Percentiles rank a stretch among this genome's conserved stretches.
These are phyloP conservation scores for Ceratobasidium sp. DNA, from an alignment of 1,284 basidiomycete species.

Conservation along the genomic window DNA sequence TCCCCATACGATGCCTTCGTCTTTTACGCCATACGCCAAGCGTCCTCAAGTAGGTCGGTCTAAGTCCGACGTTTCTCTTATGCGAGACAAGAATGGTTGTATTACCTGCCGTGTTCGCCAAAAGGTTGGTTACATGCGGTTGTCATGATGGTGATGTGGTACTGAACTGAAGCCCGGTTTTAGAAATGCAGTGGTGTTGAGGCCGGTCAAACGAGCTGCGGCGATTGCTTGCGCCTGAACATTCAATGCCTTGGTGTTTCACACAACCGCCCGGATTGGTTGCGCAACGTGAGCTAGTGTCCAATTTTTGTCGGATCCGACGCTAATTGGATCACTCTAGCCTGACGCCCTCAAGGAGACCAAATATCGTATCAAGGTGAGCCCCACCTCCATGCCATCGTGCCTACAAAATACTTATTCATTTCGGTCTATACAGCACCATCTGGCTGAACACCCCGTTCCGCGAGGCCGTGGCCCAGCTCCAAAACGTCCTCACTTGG, in stretches of 20 bases:
- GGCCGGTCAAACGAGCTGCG: background rate
- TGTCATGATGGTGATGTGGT: background rate
- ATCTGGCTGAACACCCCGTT: constrained; percentile 36
- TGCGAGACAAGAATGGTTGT: constrained; percentile 34
- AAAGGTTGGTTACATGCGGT: constrained; percentile 13
- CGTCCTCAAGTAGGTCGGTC: constrained; percentile 2
- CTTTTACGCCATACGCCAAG: constrained; percentile 15
- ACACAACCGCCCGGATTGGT: constrained; percentile 37
- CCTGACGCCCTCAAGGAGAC: constrained; percentile 34
- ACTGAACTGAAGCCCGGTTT: background rate
- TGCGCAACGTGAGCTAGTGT: constrained; percentile 36
- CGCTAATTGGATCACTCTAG: constrained; percentile 5
- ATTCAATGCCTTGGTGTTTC: constrained; percentile 35
- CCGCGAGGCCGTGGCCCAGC: constrained; percentile 31
- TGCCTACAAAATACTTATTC: background rate
- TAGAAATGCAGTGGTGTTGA: constrained; percentile 29
- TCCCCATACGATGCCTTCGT: constrained; percentile 23
- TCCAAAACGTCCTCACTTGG: constrained; percentile 16
- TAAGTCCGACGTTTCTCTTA: constrained; percentile 30
- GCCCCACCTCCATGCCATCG: background rate
- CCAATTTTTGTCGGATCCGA: no score
- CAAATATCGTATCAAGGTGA: constrained; percentile 36
- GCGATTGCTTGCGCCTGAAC: constrained; percentile 33
- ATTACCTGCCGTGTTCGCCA: constrained; percentile 38
- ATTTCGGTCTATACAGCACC: constrained; percentile 9